Evolutionary conservation across 805 yeast genomes (phyloP).

Genomic region (Monosporozyma unispora): DNA sequence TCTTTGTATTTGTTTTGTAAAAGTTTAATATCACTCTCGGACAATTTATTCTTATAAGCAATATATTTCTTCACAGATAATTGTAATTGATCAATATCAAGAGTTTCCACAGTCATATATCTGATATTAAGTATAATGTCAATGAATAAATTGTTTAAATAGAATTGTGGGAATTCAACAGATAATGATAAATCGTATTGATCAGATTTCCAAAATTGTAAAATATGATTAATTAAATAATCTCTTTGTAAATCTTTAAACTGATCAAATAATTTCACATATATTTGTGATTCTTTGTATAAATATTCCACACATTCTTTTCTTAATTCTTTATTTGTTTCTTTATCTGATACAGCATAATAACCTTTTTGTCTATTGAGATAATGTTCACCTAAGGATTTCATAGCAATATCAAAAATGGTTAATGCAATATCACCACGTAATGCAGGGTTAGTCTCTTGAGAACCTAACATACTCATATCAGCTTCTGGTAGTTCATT

Average conservation of each 20-base stretch:
- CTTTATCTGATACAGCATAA: conserved; percentile 26
- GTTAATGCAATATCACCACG: conserved; percentile 65
- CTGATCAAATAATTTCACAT: conserved; percentile 53
- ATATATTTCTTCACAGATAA: conserved; percentile 61
- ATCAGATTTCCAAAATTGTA: conserved; percentile 41
- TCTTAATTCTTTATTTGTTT: conserved; percentile 26
- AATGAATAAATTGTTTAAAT: conserved; percentile 34
- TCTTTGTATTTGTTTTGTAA: conserved; percentile 31
- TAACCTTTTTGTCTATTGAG: conserved; percentile 28
- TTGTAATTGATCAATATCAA: conserved; percentile 50
- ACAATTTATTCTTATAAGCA: conserved; percentile 45
- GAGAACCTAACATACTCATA: conserved; percentile 72
- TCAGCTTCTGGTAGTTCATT: conserved; percentile 80
- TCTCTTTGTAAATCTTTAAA: conserved; percentile 62
- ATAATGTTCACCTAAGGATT: conserved; percentile 33
- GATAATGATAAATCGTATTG: conserved; percentile 29
- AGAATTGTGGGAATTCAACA: conserved; percentile 25
- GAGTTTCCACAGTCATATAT: conserved; percentile 32
- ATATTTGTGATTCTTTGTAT: conserved; percentile 36
- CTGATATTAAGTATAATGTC: conserved; percentile 66
- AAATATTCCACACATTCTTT: conserved; percentile 24
- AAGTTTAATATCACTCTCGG: conserved; percentile 26
- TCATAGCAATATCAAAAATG: conserved; percentile 58
- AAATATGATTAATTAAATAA: conserved; percentile 56
- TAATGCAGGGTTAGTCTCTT: conserved; percentile 74